Evolutionary conservation across 192 early-diverging fungal genomes (phyloP).

Genomic region (Linderina pennispora): DNA sequence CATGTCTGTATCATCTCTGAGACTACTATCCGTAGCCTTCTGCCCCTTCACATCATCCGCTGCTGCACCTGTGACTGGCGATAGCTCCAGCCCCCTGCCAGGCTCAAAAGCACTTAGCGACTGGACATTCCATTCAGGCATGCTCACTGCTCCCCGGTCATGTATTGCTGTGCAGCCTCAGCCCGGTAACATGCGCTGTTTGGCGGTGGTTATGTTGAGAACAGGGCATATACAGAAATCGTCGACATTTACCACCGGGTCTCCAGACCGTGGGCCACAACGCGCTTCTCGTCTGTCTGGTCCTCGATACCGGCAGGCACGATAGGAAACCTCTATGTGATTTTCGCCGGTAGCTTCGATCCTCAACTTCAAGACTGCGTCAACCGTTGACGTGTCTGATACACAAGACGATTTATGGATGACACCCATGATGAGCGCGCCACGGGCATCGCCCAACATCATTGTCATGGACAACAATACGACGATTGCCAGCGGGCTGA

Average conservation of each 20-base stretch:
- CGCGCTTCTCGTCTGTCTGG: conserved; percentile 20
- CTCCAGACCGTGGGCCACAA: conserved; percentile 24
- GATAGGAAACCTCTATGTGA: conserved; percentile 31
- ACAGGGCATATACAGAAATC: conserved; percentile 24
- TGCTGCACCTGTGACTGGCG: too few species aligned
- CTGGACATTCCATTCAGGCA: conserved; percentile 29
- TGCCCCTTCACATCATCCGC: too few species aligned
- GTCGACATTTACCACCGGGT: conserved; percentile 41
- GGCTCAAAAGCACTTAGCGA: too few species aligned
- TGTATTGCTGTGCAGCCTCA: conserved; percentile 26
- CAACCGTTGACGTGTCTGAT: conserved; percentile 43
- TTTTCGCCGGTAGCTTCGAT: conserved; percentile 45
- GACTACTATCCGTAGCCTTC: too few species aligned
- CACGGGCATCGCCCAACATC: conserved; percentile 23
- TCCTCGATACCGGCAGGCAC: conserved; percentile 33
- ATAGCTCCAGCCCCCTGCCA: too few species aligned
- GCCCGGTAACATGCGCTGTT: conserved; percentile 37
- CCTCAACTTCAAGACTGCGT: conserved; percentile 17
- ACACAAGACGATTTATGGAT: conserved; percentile 28
- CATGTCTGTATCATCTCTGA: too few species aligned
- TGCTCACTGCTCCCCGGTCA: conserved; percentile 35
- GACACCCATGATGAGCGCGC: conserved; percentile 8
- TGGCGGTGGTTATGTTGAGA: conserved; percentile 39
- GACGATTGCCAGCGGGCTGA: conserved; percentile 33
- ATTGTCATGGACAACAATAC: conserved; percentile 19